These are phyloP conservation scores for Pythium rishiriense DNA, from an alignment of 352 stramenopile genomes.

Conservation along the genomic window DNA sequence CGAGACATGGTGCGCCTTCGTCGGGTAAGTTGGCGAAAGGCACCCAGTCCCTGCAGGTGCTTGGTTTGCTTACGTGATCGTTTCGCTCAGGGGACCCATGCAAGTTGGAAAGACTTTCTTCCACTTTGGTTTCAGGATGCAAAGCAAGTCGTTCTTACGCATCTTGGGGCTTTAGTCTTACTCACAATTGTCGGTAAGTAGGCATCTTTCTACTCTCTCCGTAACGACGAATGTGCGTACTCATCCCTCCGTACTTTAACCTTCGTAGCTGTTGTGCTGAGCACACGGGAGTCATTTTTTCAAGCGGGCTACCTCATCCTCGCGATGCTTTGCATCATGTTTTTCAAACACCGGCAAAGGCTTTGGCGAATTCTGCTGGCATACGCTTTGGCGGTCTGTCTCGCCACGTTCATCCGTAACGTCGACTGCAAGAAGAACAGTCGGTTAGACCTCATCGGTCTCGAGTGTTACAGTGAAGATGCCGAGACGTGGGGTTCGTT, in stretches of 20 bases:
- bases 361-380: constrained; percentile 80
- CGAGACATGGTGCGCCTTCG: constrained; percentile 18
- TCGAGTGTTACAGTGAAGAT: constrained; percentile 66
- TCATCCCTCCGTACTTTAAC: background rate
- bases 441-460: constrained; percentile 58
- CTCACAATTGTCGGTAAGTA: constrained; percentile 75
- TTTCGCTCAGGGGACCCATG: constrained; percentile 44
- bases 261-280: constrained; percentile 69
- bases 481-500: constrained; percentile 66
- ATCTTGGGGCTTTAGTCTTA: constrained; percentile 79
- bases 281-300: constrained; percentile 78
- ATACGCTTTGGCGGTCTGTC: constrained; percentile 71
- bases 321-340: constrained; percentile 75
- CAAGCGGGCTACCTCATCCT: constrained; percentile 85
- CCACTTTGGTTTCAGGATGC: constrained; percentile 71
- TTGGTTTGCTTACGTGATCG: background rate
- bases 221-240: background rate
- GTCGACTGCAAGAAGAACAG: constrained; percentile 55
- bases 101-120: constrained; percentile 48
- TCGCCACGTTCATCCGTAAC: constrained; percentile 79
- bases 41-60: background rate
- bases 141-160: constrained; percentile 70
- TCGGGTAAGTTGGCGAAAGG: constrained; percentile 15
- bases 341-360: constrained; percentile 73
- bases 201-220: background rate